Conservation (phyloP, 73 alveolate species). For the Paraurostyla sp. region DNA sequence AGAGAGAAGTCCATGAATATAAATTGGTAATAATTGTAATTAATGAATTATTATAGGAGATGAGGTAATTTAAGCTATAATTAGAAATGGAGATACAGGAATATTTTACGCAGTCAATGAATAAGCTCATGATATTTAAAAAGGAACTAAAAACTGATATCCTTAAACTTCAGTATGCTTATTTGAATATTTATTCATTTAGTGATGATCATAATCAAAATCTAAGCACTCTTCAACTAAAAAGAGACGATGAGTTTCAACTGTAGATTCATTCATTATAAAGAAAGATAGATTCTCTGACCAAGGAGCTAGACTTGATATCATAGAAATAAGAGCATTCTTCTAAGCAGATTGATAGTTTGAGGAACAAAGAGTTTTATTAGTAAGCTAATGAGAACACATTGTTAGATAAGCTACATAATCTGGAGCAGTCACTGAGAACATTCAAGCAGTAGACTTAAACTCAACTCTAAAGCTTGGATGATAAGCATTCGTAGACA, state of each 20-base stretch:
- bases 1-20: no score
- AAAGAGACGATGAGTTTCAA: slow-evolving; percentile 14
- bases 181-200: not conserved
- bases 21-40: no score
- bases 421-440: slow-evolving; percentile 6
- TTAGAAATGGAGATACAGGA: slow-evolving; percentile 11
- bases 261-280: not conserved
- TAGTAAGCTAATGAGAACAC: slow-evolving; percentile 25
- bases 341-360: slow-evolving; percentile 10
- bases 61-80: not conserved
- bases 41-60: slow-evolving; percentile 4
- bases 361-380: slow-evolving; percentile 36
- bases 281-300: not conserved
- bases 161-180: not conserved
- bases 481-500: not conserved
- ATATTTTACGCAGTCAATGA: not conserved
- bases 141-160: slow-evolving; percentile 32
- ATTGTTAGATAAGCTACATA: slow-evolving; percentile 20
- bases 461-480: not conserved
- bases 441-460: slow-evolving; percentile 3
- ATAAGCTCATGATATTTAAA: slow-evolving; percentile 31
- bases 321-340: slow-evolving; percentile 15
- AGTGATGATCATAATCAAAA: no score
- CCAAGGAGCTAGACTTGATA: slow-evolving; percentile 9
- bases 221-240: no score